A percentile compares a stretch with the other conserved stretches of the same genome.
phyloP scores from a whole-genome alignment of 2,329 filamentous ascomycete genomes.

The Uncinocarpus reesii region DNA sequence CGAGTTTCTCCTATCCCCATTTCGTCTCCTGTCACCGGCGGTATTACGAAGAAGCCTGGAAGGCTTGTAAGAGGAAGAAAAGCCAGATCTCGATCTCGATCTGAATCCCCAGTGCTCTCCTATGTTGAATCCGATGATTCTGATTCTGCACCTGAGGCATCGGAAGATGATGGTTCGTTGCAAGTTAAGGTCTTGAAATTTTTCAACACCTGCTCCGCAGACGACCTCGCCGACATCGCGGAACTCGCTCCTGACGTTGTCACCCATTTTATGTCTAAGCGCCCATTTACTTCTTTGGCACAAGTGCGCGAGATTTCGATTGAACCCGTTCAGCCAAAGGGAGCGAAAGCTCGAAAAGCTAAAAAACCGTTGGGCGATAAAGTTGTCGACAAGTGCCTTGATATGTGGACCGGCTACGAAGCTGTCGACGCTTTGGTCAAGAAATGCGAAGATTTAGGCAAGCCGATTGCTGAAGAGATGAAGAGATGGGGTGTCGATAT shows the following conservation, averaged over 20 bases:
- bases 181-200: constrained; percentile 59
- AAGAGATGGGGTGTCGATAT: constrained; percentile 58
- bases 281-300: constrained; percentile 61
- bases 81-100: constrained; percentile 25
- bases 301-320: constrained; percentile 56
- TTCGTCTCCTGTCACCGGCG: constrained; percentile 15
- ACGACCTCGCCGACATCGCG: constrained; percentile 73
- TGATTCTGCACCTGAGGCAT: constrained; percentile 30
- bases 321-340: constrained; percentile 23
- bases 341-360: constrained; percentile 39
- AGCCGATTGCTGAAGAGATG: constrained; percentile 55
- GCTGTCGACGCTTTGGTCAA: constrained; percentile 74
- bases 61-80: constrained; percentile 44
- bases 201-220: constrained; percentile 66
- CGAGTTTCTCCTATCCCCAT: constrained; percentile 23
- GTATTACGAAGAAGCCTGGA: constrained; percentile 24
- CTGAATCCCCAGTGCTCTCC: constrained; percentile 28
- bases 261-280: constrained; percentile 57
- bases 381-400: constrained; percentile 54
- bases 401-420: constrained; percentile 69
- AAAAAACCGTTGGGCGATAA: constrained; percentile 54
- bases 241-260: constrained; percentile 61
- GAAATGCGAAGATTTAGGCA: constrained; percentile 62
- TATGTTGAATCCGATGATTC: constrained; percentile 38
- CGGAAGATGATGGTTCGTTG: constrained; percentile 37